Percentiles rank a stretch among this genome's conserved stretches.
Conservation (phyloP, 2,329 filamentous ascomycete genomes). For the Coniochaeta sp. region DNA sequence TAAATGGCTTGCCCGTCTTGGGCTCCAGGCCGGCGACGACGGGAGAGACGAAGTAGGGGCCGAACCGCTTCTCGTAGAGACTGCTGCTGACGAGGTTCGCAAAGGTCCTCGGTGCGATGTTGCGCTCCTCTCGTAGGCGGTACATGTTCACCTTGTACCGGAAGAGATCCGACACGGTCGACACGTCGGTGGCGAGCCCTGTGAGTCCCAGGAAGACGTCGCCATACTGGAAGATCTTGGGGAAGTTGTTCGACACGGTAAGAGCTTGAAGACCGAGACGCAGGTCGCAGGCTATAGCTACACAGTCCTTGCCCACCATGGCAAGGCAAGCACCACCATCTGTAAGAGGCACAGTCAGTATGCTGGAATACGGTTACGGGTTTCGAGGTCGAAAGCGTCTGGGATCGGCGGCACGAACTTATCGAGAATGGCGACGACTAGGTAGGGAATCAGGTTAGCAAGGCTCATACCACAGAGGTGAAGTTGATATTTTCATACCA, state of each 20-base stretch:
- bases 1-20: slow-evolving; percentile 91
- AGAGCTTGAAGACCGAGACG: slow-evolving; percentile 93
- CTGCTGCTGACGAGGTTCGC: slow-evolving; percentile 89
- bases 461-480: slow-evolving; percentile 19
- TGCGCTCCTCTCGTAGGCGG: slow-evolving; percentile 92
- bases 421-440: slow-evolving; percentile 92
- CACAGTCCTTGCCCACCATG: slow-evolving; percentile 99
- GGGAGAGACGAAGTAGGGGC: slow-evolving; percentile 91
- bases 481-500: slow-evolving; percentile 20
- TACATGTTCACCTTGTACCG: slow-evolving; percentile 99
- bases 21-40: slow-evolving; percentile 93
- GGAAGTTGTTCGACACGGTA: slow-evolving; percentile 99
- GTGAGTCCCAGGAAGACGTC: slow-evolving; percentile 94
- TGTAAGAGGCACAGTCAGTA: slow-evolving; percentile 19
- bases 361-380: background rate
- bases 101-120: slow-evolving; percentile 90
- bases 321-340: slow-evolving; percentile 91
- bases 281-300: slow-evolving; percentile 98
- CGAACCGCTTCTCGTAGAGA: slow-evolving; percentile 93
- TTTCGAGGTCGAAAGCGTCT: background rate
- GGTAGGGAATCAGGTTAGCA: slow-evolving; percentile 10
- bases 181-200: slow-evolving; percentile 91
- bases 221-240: slow-evolving; percentile 98
- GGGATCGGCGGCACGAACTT: slow-evolving; percentile 51
- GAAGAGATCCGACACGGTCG: slow-evolving; percentile 92